Base-by-base conservation (phyloP, 176 grass and related monocot genomes). In the Triticum urartu region DNA sequence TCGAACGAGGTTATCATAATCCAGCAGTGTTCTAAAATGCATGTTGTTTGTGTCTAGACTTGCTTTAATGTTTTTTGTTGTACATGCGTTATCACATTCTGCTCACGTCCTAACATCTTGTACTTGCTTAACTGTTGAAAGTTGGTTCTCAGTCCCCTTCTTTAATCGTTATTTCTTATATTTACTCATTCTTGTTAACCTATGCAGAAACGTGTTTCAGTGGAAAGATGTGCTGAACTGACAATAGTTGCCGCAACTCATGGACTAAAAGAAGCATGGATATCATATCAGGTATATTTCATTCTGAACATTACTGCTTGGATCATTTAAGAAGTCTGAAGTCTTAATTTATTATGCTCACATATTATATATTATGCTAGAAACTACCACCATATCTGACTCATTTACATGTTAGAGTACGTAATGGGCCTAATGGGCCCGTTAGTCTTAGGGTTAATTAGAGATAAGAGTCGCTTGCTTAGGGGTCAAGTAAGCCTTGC, bases 241-340 rank as follows among this genome's bases (percentile, higher is more conserved):
- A 95, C 86, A 63, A 92, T 98, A 83, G 34, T 98, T 87, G 97
- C 97, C 1, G 92, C 94, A 58, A 98, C 97, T 25, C 97, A 98
- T 90, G 97, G 92, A 78, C 86, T 98, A 64, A 98, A 94, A 86
- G 97, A 98, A 85, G 94, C 94, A 78, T 98, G 97, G 97, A 95
- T 95, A 91, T 95, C 97, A 11, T 92, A 94, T 86, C 97, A 98
- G 89, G 97, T 98, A 73, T 81, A 86, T 94, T 35, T 75, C 62
- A 82, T 56, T 81, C 36, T 88, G 12, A 65, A 78, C 68, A 67
- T 65, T 38, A 21, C 21, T 79, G 77, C 38, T 56, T 86, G 50
- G 72, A 50, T 15, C 30, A 45, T 2, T 82, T 83, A 5, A 2
- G 22, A 63, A 63, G 0, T 7, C 50, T 52, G 34, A 24, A 63